phyloP scores from a whole-genome alignment of 2,329 filamentous ascomycete genomes.

The Cladophialophora psammophila region DNA sequence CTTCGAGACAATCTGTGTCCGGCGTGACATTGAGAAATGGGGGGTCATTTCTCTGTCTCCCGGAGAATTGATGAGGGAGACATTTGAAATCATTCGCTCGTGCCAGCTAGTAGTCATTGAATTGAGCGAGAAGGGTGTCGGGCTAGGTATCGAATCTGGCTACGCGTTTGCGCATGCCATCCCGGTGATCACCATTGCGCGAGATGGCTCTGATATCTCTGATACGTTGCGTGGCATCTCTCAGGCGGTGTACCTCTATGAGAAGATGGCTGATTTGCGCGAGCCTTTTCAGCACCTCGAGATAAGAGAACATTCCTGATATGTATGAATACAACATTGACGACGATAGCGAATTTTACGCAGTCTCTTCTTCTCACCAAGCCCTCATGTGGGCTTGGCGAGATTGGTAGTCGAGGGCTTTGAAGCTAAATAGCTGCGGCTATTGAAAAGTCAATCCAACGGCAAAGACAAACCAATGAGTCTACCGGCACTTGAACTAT shows the following conservation, averaged over 20 bases:
- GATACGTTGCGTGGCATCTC: background rate
- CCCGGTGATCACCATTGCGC: background rate
- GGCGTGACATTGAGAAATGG: background rate
- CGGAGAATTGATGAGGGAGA: background rate
- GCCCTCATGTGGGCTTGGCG: too few relatives aligned
- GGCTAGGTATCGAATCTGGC: background rate
- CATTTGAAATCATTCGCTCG: background rate
- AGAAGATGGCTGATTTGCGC: background rate
- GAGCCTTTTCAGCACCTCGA: background rate
- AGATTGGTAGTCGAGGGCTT: background rate
- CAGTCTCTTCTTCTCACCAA: background rate
- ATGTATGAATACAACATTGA: background rate
- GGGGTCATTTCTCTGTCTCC: background rate
- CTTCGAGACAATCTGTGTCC: too few relatives aligned
- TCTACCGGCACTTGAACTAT: background rate
- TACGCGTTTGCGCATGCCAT: background rate
- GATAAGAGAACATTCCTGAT: background rate
- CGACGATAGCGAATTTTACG: background rate
- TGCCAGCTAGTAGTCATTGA: background rate
- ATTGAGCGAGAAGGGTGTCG: constrained; percentile 1
- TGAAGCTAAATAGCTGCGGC: background rate
- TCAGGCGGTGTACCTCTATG: background rate
- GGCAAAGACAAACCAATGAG: background rate
- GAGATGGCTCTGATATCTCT: background rate
- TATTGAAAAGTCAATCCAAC: background rate